Percentiles rank a stretch among this genome's conserved stretches.
Conservation (phyloP, 257 asterid species). For the Solanum ossicruentum region DNA sequence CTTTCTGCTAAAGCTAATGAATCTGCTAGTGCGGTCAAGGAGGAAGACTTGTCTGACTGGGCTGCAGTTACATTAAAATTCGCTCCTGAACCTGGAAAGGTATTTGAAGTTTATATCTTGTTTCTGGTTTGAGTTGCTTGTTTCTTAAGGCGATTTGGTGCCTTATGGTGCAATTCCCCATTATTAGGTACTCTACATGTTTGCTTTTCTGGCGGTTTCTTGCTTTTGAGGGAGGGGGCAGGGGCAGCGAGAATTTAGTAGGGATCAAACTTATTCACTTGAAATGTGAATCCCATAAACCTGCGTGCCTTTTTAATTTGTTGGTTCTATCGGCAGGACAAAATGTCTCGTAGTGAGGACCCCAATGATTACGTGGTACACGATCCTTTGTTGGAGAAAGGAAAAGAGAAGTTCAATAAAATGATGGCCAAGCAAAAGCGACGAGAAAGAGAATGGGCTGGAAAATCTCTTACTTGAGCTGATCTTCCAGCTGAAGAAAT, state of each 20-base stretch:
- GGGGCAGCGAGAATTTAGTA: background rate
- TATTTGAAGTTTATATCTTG: background rate
- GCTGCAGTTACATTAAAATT: slow-evolving; percentile 46
- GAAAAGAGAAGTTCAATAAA: slow-evolving; percentile 91
- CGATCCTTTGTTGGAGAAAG: slow-evolving; percentile 93
- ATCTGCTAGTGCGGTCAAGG: slow-evolving; percentile 29
- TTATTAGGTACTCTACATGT: background rate
- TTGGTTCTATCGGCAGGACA: slow-evolving; percentile 35
- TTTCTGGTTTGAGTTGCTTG: background rate
- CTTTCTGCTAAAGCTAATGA: slow-evolving; percentile 34
- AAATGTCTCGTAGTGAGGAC: slow-evolving; percentile 82
- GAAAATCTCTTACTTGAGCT: slow-evolving; percentile 62
- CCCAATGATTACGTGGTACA: slow-evolving; percentile 84
- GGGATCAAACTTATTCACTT: background rate
- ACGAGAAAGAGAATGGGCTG: slow-evolving; percentile 91
- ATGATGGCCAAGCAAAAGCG: slow-evolving; percentile 85
- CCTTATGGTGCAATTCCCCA: background rate
- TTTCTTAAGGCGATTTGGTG: background rate
- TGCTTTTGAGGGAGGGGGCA: background rate
- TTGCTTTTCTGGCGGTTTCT: background rate
- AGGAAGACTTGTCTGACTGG: slow-evolving; percentile 57
- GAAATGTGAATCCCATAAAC: background rate
- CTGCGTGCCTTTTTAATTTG: background rate
- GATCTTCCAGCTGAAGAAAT: background rate
- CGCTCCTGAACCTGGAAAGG: slow-evolving; percentile 76